phyloP scores from a whole-genome alignment of 768 basidiomycete genomes.

The Lentinula raphanica region DNA sequence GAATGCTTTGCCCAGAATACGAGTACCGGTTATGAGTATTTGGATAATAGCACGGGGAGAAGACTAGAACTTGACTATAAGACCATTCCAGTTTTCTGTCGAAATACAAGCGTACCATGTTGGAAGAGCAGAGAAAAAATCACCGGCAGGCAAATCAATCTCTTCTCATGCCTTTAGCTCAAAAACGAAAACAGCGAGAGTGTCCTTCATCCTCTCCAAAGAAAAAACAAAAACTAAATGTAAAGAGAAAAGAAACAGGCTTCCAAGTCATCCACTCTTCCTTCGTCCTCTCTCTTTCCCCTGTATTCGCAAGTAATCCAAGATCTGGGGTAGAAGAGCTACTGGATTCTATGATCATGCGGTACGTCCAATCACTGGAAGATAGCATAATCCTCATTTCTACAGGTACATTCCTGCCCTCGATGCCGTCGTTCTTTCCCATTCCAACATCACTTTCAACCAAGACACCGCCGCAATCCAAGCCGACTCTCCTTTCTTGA shows the following conservation, averaged over 20 bases:
- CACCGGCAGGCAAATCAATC: not conserved
- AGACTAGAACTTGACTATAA: constrained; percentile 40
- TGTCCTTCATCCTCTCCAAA: constrained; percentile 22
- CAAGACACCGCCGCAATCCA: constrained; percentile 61
- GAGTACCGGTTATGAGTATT: constrained; percentile 69
- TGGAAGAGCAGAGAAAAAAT: not conserved
- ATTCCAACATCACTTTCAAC: constrained; percentile 71
- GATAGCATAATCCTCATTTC: constrained; percentile 7
- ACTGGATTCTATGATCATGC: constrained; percentile 93
- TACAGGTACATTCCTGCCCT: constrained; percentile 83
- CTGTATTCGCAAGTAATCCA: constrained; percentile 73
- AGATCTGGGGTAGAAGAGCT: constrained; percentile 77
- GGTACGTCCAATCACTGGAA: constrained; percentile 44
- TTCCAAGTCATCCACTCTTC: constrained; percentile 63
- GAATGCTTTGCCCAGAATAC: constrained; percentile 89
- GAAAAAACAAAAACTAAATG: constrained; percentile 32
- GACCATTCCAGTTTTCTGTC: not conserved
- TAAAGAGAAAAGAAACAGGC: constrained; percentile 35
- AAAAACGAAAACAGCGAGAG: constrained; percentile 46
- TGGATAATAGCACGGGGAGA: constrained; percentile 74
- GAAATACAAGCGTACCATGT: not conserved
- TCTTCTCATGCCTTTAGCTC: constrained; percentile 1
- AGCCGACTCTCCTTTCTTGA: constrained; percentile 80
- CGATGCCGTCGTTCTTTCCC: constrained; percentile 80
- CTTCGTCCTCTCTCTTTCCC: constrained; percentile 71